Evolutionary conservation across 2,329 filamentous ascomycete species (phyloP), one percentile per base, ranked within the genome.

Genomic region (Dothidotthia symphoricarpi): DNA sequence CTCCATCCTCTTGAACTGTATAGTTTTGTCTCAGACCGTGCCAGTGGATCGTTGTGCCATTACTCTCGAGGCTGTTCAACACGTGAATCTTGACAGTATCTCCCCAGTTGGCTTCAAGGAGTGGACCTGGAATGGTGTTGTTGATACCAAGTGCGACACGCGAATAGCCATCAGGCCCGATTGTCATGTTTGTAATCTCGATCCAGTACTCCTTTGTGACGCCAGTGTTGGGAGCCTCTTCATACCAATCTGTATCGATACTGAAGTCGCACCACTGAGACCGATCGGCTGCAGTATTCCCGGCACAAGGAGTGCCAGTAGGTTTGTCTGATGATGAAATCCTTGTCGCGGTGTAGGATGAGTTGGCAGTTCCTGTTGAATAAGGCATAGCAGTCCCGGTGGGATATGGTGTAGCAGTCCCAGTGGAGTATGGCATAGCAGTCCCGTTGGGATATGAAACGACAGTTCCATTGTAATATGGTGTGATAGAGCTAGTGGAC

Each of bases 141-240:
- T 93, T 91, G 69, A 93, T 84, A 30, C 84, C 85, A 58, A 91
- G 86, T 3, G 78, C 77, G n/a, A 80, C 75, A 22, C 86, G 76
- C 26, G 77, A 72, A 42, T 75, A 75, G 15, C 81, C 82, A 68
- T 91, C 86, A 0, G 86, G 87, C 53, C 19, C 5, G 9, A 22
- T 22, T 0, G 72, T 67, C 24, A 75, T 75, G 44, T 84, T 77
- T 9, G 67, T 57, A 19, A 86, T 74, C 0, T 69, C 76, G 80
- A 81, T 85, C 46, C 74, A 64, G 51, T 81, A n/a, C 41, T 77
- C 73, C 49, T 82, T 72, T 3, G 69, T 71, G 5, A 79, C 71
- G 7, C 76, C 75, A 0, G 78, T 81, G 27, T 64, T 60, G 2
- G 77, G 77, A 16, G 64, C 62, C 3, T 69, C 59, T 3, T 63